Evolutionary conservation across 2,329 filamentous ascomycete genomes (phyloP).

Genomic region (Fusarium sp.): DNA sequence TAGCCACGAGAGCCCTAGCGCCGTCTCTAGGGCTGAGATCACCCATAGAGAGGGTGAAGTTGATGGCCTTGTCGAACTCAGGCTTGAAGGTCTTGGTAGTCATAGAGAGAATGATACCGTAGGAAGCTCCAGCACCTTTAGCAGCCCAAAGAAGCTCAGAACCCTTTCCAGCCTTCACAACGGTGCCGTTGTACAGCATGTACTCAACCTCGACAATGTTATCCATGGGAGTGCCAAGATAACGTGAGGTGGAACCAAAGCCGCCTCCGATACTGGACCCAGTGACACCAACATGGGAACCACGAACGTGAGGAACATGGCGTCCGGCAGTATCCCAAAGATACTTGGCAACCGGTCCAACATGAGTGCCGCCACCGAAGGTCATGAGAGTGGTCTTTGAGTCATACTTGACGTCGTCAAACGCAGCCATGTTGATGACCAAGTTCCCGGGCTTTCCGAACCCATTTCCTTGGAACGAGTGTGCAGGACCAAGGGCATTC

Average conservation of each 20-base stretch:
- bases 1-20: constrained; percentile 33
- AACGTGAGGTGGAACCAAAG: constrained; percentile 30
- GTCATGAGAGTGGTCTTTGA: constrained; percentile 21
- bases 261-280: constrained; percentile 40
- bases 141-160: constrained; percentile 39
- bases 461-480: constrained; percentile 37
- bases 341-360: constrained; percentile 36
- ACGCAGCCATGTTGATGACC: constrained; percentile 39
- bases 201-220: constrained; percentile 35
- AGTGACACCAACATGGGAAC: constrained; percentile 34
- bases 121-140: constrained; percentile 36
- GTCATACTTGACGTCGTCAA: constrained; percentile 37
- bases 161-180: constrained; percentile 31
- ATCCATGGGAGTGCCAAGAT: constrained; percentile 34
- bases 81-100: constrained; percentile 39
- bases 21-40: constrained; percentile 13
- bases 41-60: constrained; percentile 35
- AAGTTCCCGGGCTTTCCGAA: constrained; percentile 36
- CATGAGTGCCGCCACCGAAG: constrained; percentile 37
- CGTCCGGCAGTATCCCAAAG: constrained; percentile 40
- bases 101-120: constrained; percentile 36
- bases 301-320: constrained; percentile 39
- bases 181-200: constrained; percentile 40
- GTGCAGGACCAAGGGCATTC: constrained; percentile 34
- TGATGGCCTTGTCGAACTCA: constrained; percentile 30